phyloP scores from a whole-genome alignment of 441 rosid species.

The Euphorbia neoarborescens region DNA sequence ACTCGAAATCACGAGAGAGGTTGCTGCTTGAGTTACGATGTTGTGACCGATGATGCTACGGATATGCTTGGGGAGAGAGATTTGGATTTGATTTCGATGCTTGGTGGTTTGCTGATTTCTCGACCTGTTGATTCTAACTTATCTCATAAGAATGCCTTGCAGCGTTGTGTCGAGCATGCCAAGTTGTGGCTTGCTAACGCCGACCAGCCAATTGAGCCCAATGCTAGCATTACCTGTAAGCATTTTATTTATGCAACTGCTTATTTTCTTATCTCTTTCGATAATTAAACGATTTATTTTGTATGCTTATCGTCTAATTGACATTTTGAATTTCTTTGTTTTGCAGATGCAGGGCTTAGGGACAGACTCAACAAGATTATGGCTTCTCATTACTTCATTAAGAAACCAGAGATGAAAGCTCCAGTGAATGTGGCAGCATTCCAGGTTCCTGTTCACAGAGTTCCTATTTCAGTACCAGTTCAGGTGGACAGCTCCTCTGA shows the following conservation, averaged over 20 bases:
- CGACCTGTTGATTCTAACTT: constrained; percentile 61
- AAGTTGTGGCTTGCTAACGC: constrained; percentile 63
- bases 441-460: constrained; percentile 40
- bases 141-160: constrained; percentile 70
- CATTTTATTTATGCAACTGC: neutral
- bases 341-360: constrained; percentile 57
- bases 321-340: neutral
- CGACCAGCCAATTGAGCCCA: constrained; percentile 43
- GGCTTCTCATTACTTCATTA: constrained; percentile 70
- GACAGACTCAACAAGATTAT: constrained; percentile 67
- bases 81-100: constrained; percentile 55
- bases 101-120: constrained; percentile 53
- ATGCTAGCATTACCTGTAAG: constrained; percentile 51
- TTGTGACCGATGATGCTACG: constrained; percentile 75
- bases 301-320: neutral
- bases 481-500: constrained; percentile 30
- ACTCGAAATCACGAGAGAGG: constrained; percentile 79
- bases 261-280: neutral
- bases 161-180: constrained; percentile 57
- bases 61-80: constrained; percentile 72
- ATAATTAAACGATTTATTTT: neutral
- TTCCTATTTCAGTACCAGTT: constrained; percentile 31
- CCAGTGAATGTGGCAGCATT: constrained; percentile 64
- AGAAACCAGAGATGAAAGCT: constrained; percentile 69
- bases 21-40: constrained; percentile 80